phyloP scores from a whole-genome alignment of 768 basidiomycete genomes.

The Tylopilus vinaceipallidus region DNA sequence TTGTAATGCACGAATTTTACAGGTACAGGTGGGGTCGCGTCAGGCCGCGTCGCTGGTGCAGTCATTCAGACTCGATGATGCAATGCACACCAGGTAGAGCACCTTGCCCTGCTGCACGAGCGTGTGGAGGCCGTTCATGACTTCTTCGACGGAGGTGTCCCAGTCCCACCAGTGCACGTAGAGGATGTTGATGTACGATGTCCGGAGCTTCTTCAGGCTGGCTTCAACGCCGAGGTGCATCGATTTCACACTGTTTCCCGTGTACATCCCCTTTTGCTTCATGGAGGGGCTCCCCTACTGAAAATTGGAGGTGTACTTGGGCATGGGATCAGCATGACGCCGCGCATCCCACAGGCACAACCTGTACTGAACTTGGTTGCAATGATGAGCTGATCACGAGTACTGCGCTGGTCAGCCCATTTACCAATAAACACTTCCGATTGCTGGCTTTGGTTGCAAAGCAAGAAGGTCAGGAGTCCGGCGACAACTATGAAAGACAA shows the following conservation, averaged over 20 bases:
- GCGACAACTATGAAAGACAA: no score
- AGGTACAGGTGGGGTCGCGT: no score
- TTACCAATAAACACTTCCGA: slow-evolving; percentile 54
- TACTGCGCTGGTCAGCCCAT: slow-evolving; percentile 43
- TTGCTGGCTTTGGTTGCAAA: slow-evolving; percentile 49
- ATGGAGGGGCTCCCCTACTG: slow-evolving; percentile 14
- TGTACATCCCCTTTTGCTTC: slow-evolving; percentile 26
- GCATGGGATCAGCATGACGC: no score
- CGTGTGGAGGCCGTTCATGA: slow-evolving; percentile 45
- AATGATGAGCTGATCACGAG: slow-evolving; percentile 47
- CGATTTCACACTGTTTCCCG: slow-evolving; percentile 39
- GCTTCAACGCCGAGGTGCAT: slow-evolving; percentile 34
- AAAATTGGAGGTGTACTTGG: slow-evolving; percentile 24
- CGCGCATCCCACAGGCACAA: no score
- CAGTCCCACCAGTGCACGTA: slow-evolving; percentile 57
- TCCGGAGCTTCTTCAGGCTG: slow-evolving; percentile 50
- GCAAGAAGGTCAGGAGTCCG: not conserved
- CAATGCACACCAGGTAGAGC: slow-evolving; percentile 35
- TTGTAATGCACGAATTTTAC: no score
- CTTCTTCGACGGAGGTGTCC: slow-evolving; percentile 42
- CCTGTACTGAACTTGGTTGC: slow-evolving; percentile 43
- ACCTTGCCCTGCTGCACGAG: slow-evolving; percentile 45
- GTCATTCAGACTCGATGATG: no score
- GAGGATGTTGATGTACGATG: slow-evolving; percentile 57
- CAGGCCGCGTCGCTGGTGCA: no score